Conservation (phyloP, 2,329 filamentous ascomycete species). For the Colletotrichum viniferum region DNA sequence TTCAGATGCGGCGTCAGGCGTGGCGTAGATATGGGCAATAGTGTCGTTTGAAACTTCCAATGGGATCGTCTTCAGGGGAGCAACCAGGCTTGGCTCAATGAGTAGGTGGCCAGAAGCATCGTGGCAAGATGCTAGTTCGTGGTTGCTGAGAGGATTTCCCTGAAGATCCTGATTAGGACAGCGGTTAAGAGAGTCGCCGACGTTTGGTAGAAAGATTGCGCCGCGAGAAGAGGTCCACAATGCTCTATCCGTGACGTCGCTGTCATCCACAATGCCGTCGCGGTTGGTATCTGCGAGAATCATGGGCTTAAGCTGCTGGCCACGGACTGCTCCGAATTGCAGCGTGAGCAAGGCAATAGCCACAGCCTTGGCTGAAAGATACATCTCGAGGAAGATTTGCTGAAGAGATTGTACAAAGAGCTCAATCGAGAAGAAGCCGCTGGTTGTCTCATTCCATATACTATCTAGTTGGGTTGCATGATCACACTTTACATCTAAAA, state of each 20-base stretch:
- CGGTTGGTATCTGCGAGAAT: constrained; percentile 41
- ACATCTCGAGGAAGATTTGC: background rate
- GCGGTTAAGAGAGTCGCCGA: constrained; percentile 35
- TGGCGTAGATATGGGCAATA: constrained; percentile 9
- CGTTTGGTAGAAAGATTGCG: constrained; percentile 39
- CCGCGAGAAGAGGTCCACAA: constrained; percentile 28
- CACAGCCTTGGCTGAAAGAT: background rate
- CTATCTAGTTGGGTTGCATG: too few relatives aligned
- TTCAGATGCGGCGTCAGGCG: background rate
- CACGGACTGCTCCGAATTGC: background rate
- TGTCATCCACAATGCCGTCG: constrained; percentile 34
- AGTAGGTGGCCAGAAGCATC: constrained; percentile 39
- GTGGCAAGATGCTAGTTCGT: constrained; percentile 34
- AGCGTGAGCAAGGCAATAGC: background rate
- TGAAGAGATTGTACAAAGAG: background rate
- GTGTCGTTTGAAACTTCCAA: constrained; percentile 23
- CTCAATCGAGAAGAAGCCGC: background rate
- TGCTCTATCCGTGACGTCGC: constrained; percentile 27
- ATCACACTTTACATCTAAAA: too few relatives aligned
- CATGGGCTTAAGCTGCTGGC: background rate
- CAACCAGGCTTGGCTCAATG: constrained; percentile 32
- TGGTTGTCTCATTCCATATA: too few relatives aligned
- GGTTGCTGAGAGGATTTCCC: constrained; percentile 21
- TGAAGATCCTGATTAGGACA: constrained; percentile 27
- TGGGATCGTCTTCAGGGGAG: constrained; percentile 36